Conservation (phyloP, 352 stramenopile species). For the Globisporangium alternatum region DNA sequence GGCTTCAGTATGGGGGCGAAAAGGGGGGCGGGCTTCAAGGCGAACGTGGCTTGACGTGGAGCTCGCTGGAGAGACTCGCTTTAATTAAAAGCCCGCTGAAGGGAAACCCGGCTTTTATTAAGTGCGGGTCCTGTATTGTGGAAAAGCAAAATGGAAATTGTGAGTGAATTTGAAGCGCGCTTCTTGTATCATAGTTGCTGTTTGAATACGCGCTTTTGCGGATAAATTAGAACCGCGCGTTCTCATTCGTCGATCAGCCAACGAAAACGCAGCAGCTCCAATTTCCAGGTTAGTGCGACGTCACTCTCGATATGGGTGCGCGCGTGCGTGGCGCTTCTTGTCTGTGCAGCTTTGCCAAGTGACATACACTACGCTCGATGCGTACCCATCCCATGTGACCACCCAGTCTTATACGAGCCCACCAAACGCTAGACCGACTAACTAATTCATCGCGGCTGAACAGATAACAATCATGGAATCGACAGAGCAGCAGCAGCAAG, state of each 20-base stretch:
- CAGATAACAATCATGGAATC: slow-evolving; percentile 8
- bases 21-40: background rate
- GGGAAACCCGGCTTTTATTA: background rate
- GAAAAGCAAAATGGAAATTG: background rate
- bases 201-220: background rate
- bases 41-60: background rate
- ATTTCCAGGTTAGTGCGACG: background rate
- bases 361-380: background rate
- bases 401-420: background rate
- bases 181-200: background rate
- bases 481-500: slow-evolving; percentile 14
- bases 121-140: background rate
- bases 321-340: background rate
- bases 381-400: too few relatives aligned
- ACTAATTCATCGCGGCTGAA: background rate
- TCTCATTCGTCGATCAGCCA: slow-evolving; percentile 51
- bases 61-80: background rate
- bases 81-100: background rate
- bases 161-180: background rate
- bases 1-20: background rate
- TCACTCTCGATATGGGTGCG: background rate
- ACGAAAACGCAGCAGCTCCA: slow-evolving; percentile 23
- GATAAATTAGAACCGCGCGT: slow-evolving; percentile 7
- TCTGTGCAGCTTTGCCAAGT: background rate
- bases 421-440: background rate